phyloP scores from a whole-genome alignment of 306 rosid species.

The Cicer bijugum region DNA sequence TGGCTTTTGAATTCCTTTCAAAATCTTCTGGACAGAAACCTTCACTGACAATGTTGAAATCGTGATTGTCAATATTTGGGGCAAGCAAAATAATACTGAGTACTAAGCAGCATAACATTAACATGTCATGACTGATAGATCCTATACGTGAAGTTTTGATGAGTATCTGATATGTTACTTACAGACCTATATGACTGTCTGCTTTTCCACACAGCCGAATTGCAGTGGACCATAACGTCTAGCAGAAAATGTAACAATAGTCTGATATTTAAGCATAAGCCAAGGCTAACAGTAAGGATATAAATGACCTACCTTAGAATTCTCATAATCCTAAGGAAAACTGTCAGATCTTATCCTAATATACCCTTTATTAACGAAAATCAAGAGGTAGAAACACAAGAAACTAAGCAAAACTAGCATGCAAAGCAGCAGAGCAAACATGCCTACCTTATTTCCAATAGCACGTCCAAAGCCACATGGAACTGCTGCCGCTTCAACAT shows the following conservation, averaged over 20 bases:
- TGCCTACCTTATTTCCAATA: slow-evolving; percentile 90
- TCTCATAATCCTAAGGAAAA: slow-evolving; percentile 17
- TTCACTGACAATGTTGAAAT: background rate
- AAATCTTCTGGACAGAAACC: background rate
- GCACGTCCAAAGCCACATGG: slow-evolving; percentile 99
- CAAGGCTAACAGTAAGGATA: slow-evolving; percentile 33
- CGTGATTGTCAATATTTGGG: slow-evolving; percentile 29
- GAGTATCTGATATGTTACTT: background rate
- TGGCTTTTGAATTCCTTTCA: slow-evolving; percentile 1
- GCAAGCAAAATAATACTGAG: slow-evolving; percentile 8
- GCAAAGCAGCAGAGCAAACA: slow-evolving; percentile 36
- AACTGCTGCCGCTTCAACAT: slow-evolving; percentile 97
- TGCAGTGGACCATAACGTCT: slow-evolving; percentile 20
- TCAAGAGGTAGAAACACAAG: slow-evolving; percentile 14
- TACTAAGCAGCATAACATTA: slow-evolving; percentile 13
- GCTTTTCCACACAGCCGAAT: background rate
- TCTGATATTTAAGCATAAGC: slow-evolving; percentile 28
- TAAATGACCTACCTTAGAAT: slow-evolving; percentile 12
- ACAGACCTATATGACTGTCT: slow-evolving; percentile 10
- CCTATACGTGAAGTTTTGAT: slow-evolving; percentile 5
- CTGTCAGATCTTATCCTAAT: slow-evolving; percentile 18
- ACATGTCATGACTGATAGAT: background rate
- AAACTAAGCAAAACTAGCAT: slow-evolving; percentile 26
- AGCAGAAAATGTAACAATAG: slow-evolving; percentile 21
- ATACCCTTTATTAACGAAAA: slow-evolving; percentile 23